These are phyloP conservation scores for Penicillium pulvis DNA, from an alignment of 495 filamentous ascomycete genomes.

Conservation along the genomic window DNA sequence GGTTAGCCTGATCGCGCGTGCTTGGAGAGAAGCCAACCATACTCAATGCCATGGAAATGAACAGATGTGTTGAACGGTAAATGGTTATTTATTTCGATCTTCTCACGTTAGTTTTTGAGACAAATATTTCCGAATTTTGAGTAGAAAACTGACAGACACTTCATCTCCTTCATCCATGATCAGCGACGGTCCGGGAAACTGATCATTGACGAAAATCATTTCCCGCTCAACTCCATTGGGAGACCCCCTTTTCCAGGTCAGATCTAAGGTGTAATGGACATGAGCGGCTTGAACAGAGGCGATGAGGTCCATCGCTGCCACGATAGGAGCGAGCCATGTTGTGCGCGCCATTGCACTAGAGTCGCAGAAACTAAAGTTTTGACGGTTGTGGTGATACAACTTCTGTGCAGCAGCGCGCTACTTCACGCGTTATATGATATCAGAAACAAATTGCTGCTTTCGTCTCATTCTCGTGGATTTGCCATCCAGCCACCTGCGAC, in stretches of 20 bases:
- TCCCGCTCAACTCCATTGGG: slow-evolving; percentile 42
- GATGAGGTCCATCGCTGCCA: slow-evolving; percentile 1
- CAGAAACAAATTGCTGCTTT: background rate
- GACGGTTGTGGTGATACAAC: background rate
- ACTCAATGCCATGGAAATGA: slow-evolving; percentile 49
- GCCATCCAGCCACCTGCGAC: background rate
- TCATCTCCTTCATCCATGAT: slow-evolving; percentile 58
- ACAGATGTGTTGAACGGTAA: slow-evolving; percentile 50
- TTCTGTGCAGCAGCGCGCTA: background rate
- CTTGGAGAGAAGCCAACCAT: background rate
- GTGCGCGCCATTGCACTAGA: background rate
- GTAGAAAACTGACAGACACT: slow-evolving; percentile 42
- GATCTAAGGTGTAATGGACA: slow-evolving; percentile 22
- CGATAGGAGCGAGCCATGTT: background rate
- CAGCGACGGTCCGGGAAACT: slow-evolving; percentile 56
- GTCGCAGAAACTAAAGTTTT: background rate
- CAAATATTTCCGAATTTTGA: background rate
- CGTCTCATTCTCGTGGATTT: background rate
- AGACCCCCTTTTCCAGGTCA: slow-evolving; percentile 41
- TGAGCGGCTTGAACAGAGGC: slow-evolving; percentile 12
- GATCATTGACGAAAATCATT: slow-evolving; percentile 57
- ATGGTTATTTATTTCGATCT: slow-evolving; percentile 50
- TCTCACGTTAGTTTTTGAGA: background rate
- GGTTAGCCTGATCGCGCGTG: background rate
- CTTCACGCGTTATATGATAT: background rate